Base-by-base conservation (phyloP, 495 filamentous ascomycete genomes). In the Podospora pseudopauciseta region DNA sequence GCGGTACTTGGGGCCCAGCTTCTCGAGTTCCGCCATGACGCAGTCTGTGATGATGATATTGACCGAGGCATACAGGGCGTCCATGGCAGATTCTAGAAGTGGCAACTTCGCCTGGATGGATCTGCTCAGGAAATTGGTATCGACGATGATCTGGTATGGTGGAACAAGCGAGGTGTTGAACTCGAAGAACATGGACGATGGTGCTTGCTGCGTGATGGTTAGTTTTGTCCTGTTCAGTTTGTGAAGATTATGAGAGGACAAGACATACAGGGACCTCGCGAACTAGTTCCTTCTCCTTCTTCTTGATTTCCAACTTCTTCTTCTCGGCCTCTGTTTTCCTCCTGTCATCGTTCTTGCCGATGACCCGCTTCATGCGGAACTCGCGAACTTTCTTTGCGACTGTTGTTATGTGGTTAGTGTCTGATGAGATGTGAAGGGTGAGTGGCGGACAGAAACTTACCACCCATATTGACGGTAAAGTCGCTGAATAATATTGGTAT, bases 121-220 rank as follows among this genome's bases (percentile, higher is more conserved):
- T 77, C 96, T 92, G 54, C 88, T 91, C 63, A 98, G 86, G 76
- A 99, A 99, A 77, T 97, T 97, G 80, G 94, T 97, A 80, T 97
- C 93, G 27, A 77, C 74, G 2, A 77, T 69, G 56, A 77, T 63
- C 66, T 77, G 71, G 28, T 77, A 77, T 23, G 75, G 75, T 1
- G 95, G 95, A 23, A 90, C 86, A 63, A 99, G 87, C 30, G 92
- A 91, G 60, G 91, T 91, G 80, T 99, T 99, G 83, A 94, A 92
- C 71, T 92, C 86, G 82, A 97, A 97, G 88, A 97, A 99, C 79
- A 99, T 89, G 60, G 87, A 85, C 7, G 93, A 93, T 6, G 94
- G 90, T 65, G 91, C 88, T 79, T 94, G 90, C 39, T 49, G 13
- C 5, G 13, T 13, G 2, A 49, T 49, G 13, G 13, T 90, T 86